A percentile compares a stretch with the other conserved stretches of the same genome.
These are phyloP conservation scores for Camillea tinctor DNA, from an alignment of 2,329 filamentous ascomycete genomes.

Conservation along the genomic window DNA sequence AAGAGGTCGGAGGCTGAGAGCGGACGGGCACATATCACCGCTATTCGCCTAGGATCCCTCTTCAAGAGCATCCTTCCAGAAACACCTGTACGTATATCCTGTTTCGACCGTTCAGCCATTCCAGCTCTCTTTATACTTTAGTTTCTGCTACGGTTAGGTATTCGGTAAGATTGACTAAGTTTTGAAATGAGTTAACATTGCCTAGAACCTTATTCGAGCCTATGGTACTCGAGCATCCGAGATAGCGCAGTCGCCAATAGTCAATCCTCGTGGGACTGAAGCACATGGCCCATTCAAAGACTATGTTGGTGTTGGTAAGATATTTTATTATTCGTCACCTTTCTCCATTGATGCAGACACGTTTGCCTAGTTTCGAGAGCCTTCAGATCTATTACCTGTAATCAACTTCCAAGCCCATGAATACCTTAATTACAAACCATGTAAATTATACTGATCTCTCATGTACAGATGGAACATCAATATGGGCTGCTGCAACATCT, in stretches of 20 bases:
- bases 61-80: slow-evolving; percentile 8
- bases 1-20: slow-evolving; percentile 8
- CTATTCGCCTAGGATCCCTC: slow-evolving; percentile 7
- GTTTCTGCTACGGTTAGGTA: too few species aligned
- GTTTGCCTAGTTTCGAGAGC: too few species aligned
- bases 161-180: too few species aligned
- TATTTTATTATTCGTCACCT: background rate
- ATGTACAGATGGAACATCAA: slow-evolving; percentile 29
- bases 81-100: slow-evolving; percentile 1
- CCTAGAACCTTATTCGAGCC: slow-evolving; percentile 6
- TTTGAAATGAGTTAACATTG: background rate
- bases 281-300: slow-evolving; percentile 8
- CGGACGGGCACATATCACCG: slow-evolving; percentile 6
- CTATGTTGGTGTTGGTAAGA: slow-evolving; percentile 18
- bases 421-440: background rate
- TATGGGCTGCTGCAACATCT: slow-evolving; percentile 40
- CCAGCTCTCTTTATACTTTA: too few species aligned
- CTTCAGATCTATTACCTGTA: background rate
- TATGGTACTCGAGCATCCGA: slow-evolving; percentile 8
- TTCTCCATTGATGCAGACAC: background rate
- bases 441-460: too few species aligned
- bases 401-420: too few species aligned
- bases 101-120: background rate
- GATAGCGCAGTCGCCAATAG: slow-evolving; percentile 3
- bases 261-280: slow-evolving; percentile 2